Conservation (phyloP, 768 basidiomycete genomes). For the Boletus tomentosulus region DNA sequence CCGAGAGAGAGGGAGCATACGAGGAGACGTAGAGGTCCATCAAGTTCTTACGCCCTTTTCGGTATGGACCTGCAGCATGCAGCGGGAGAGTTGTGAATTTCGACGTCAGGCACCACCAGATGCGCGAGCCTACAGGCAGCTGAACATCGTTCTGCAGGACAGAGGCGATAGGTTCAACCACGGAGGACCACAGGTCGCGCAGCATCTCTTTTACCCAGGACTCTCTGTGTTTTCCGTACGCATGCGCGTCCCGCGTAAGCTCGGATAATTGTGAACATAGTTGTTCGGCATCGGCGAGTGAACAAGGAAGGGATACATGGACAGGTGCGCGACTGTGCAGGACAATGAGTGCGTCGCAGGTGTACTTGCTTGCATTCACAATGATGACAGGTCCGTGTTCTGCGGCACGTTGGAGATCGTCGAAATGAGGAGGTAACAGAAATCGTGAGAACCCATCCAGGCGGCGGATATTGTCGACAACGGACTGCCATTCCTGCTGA, state of each 20-base stretch:
- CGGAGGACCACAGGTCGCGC: too few relatives aligned
- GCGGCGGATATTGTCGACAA: neutral
- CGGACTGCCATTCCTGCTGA: neutral
- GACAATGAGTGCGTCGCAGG: neutral
- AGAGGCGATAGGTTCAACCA: too few relatives aligned
- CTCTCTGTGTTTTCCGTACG: too few relatives aligned
- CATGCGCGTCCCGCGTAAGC: neutral
- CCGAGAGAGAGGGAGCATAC: too few relatives aligned
- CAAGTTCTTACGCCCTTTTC: too few relatives aligned
- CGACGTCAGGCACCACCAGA: too few relatives aligned
- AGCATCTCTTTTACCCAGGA: too few relatives aligned
- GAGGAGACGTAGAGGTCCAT: too few relatives aligned
- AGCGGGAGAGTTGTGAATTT: too few relatives aligned
- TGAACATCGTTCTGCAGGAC: neutral
- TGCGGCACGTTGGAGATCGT: neutral
- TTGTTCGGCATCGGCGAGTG: neutral
- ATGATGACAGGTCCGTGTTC: neutral
- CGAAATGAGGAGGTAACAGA: neutral
- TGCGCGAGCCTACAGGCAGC: neutral
- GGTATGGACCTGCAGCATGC: too few relatives aligned
- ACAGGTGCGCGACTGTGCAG: neutral
- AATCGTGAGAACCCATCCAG: neutral
- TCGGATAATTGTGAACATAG: neutral
- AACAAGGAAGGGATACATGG: neutral
- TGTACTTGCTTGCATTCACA: neutral